A percentile compares a stretch with the other conserved stretches of the same genome.
phyloP scores from a whole-genome alignment of 805 yeast species.

The Candida manassasensis region DNA sequence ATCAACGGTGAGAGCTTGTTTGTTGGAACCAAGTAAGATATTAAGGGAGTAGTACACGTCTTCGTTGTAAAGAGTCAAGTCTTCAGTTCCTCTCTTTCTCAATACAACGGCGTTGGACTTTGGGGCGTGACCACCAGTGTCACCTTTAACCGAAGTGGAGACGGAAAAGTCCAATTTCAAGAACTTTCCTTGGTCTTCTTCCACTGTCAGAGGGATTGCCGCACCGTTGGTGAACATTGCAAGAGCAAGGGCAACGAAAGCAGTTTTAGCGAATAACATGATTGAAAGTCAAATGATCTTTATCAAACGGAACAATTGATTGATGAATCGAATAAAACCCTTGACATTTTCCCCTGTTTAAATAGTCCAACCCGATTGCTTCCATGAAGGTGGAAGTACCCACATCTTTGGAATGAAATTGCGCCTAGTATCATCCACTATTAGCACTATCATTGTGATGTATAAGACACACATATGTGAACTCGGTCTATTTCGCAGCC shows the following conservation, averaged over 20 bases:
- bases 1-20: slow-evolving; percentile 14
- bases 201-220: background rate
- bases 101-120: background rate
- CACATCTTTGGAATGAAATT: too few species aligned
- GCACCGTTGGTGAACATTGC: slow-evolving; percentile 3
- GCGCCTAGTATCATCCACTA: too few species aligned
- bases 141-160: slow-evolving; percentile 1
- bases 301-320: too few species aligned
- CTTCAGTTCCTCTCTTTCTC: slow-evolving; percentile 1
- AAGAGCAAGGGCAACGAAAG: slow-evolving; percentile 1
- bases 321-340: too few species aligned
- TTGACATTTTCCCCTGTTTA: too few species aligned
- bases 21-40: slow-evolving; percentile 11
- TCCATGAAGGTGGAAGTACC: too few species aligned
- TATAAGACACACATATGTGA: too few species aligned
- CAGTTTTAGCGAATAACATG: slow-evolving; percentile 3
- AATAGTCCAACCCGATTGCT: too few species aligned
- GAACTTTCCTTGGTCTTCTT: background rate
- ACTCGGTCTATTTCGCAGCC: too few species aligned
- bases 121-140: slow-evolving; percentile 3
- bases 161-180: slow-evolving; percentile 2
- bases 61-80: slow-evolving; percentile 3
- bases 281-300: too few species aligned
- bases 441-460: too few species aligned
- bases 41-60: slow-evolving; percentile 3